Base-by-base conservation (phyloP, 2,329 filamentous ascomycete genomes). In the Alternaria angustiovoidea region DNA sequence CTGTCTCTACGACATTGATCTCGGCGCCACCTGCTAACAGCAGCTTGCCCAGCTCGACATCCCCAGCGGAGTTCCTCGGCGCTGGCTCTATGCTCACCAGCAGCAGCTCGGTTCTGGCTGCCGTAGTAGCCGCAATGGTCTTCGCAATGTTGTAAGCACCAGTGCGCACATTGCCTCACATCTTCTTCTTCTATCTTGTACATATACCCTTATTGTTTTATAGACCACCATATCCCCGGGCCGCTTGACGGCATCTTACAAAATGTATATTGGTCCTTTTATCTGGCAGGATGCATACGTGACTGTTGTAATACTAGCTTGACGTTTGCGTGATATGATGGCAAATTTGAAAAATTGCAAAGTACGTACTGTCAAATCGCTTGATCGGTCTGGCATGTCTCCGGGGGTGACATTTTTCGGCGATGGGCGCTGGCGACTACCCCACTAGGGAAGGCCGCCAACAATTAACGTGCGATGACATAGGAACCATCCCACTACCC, bases 21-120 rank as follows among this genome's bases (percentile, higher is more conserved):
- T 57, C 64, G 7, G 59, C 58, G 39, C 69, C 72, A 11, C 65
- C 74, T 61, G 68, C 63, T 61, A 76, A 69, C 57, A 63, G 53
- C 64, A 75, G 57, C 47, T 49, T 55, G 22, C 53, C 66, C 2
- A 68, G 51, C 41, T 51, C 70, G 18, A 61, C 57, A 16, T 49
- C 54, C 26, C 67, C 67, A 12, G 41, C 52, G 20, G 47, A 67
- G 51, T 78, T 77, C 51, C 46, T 61, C 5, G 74, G 75, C 30
- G 69, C 57, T 39, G 57, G 30, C 14, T 59, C 57, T 16, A 8
- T 26, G 38, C 39, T 56, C 22, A 7, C 66, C 34, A 74, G 67
- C 3, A 61, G 59, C 42, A 68, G 51, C 57, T 71, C 71, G 7
- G 38, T 74, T 36, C 28, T 75, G 14, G 67, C 58, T 22, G 67